Percentiles rank a stretch among this genome's conserved stretches.
Evolutionary conservation across 2,329 filamentous ascomycete genomes (phyloP).

Genomic region (Tolypocladium ovalisporum): DNA sequence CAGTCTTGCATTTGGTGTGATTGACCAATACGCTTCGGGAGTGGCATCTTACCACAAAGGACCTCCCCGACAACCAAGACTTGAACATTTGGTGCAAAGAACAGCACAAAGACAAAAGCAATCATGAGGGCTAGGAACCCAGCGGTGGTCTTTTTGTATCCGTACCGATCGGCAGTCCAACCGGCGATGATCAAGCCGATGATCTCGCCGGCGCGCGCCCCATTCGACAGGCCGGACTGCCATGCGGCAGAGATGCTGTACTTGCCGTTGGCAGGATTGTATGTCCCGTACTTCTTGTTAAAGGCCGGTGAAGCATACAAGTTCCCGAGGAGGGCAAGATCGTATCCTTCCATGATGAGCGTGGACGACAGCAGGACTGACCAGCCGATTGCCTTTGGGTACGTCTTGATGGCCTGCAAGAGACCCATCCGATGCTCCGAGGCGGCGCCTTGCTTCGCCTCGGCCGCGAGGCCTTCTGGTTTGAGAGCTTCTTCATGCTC

Average conservation of each 20-base stretch:
- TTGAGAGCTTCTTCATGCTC: slow-evolving; percentile 15
- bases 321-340: slow-evolving; percentile 36
- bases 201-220: slow-evolving; percentile 41
- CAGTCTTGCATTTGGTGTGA: background rate
- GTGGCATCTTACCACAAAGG: slow-evolving; percentile 18
- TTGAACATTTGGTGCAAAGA: slow-evolving; percentile 37
- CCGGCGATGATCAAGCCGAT: slow-evolving; percentile 44
- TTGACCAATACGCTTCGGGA: background rate
- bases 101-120: slow-evolving; percentile 40
- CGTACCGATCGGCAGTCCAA: slow-evolving; percentile 36
- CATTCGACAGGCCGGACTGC: slow-evolving; percentile 46
- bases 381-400: slow-evolving; percentile 37
- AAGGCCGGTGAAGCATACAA: slow-evolving; percentile 36
- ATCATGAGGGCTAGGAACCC: slow-evolving; percentile 33
- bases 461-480: slow-evolving; percentile 16
- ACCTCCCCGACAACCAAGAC: slow-evolving; percentile 38
- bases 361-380: slow-evolving; percentile 33
- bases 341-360: slow-evolving; percentile 41
- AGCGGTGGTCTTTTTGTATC: slow-evolving; percentile 39
- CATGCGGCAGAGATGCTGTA: slow-evolving; percentile 42
- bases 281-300: slow-evolving; percentile 33
- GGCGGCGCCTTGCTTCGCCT: slow-evolving; percentile 28
- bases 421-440: slow-evolving; percentile 31
- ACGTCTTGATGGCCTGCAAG: slow-evolving; percentile 26
- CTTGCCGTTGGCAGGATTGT: slow-evolving; percentile 18